phyloP scores from a whole-genome alignment of 805 yeast genomes.

The Kuraishia cidri region DNA sequence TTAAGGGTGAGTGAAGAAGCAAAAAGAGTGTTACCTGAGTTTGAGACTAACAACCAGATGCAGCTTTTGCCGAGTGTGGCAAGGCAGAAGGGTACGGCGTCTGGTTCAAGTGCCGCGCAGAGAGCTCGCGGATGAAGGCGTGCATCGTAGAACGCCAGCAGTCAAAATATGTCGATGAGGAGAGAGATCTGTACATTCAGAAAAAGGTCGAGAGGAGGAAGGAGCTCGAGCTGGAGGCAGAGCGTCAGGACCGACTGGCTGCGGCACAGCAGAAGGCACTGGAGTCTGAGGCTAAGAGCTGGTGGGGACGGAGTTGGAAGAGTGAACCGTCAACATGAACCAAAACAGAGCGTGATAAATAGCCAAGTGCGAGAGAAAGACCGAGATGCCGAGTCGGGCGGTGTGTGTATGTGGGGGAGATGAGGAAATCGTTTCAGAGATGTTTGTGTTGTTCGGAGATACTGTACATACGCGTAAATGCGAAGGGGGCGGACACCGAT shows the following conservation, averaged over 20 bases:
- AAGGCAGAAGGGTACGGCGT: conserved; percentile 53
- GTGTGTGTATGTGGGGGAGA: too few relatives aligned
- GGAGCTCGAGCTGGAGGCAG: too few relatives aligned
- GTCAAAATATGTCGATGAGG: conserved; percentile 57
- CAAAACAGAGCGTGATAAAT: not conserved
- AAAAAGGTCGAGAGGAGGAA: conserved; percentile 38
- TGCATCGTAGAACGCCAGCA: conserved; percentile 58
- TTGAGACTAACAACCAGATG: not conserved
- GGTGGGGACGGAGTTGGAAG: conserved; percentile 1
- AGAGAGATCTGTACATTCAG: conserved; percentile 54
- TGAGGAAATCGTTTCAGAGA: too few relatives aligned
- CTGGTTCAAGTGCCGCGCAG: conserved; percentile 55
- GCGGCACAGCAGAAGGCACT: conserved; percentile 4
- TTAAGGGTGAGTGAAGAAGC: conserved; percentile 33
- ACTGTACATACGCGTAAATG: too few relatives aligned
- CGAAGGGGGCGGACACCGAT: too few relatives aligned
- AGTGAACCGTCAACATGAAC: conserved; percentile 1
- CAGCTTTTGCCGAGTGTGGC: conserved; percentile 32
- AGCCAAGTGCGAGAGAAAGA: not conserved
- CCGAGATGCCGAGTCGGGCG: not conserved
- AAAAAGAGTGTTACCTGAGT: not conserved
- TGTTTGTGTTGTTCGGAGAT: too few relatives aligned
- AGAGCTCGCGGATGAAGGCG: conserved; percentile 46
- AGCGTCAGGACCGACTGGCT: not conserved
- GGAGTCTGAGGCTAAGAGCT: conserved; percentile 2